Evolutionary conservation across 2,329 filamentous ascomycete species (phyloP), one percentile per base, ranked within the genome.

Genomic region (Aspergillus fumigatus): DNA sequence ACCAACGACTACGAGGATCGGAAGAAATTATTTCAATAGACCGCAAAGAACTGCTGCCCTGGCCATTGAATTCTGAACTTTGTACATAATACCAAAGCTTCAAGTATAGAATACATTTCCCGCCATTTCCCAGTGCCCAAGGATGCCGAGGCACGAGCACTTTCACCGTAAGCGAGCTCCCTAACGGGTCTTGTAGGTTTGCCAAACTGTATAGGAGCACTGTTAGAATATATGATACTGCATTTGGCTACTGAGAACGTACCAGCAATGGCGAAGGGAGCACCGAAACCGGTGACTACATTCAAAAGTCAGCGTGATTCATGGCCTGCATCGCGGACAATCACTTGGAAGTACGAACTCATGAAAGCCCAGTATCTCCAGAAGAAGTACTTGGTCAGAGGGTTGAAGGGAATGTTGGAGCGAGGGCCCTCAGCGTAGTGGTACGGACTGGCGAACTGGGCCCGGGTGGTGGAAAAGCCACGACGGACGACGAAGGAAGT

Each of bases 351-450:
- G 52, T 47, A 77, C 81, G 61, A 73, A 89, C 87, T 75, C 83
- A 87, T 87, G 81, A 89, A 94, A 62, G 74, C 74, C 88, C 91
- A 95, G 87, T 89, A 99, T 79, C 88, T 84, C 67, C 90, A 61
- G 65, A 81, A 84, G 76, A 99, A 99, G 80, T 83, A 89, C 80
- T 87, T 90, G 74, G 87, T 93, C 80, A 90, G 83, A 66, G 94
- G 89, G 84, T 99, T 96, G 87, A 99, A 99, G 66, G 94, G 94
- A 65, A 99, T 80, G 85, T 97, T 97, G 82, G 84, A 88, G 79
- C 91, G 89, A 72, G 93, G 90, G 65, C 93, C 94, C 82, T 97
- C 93, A 69, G 93, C 88, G 83, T 99, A 99, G 84, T 99, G 94
- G 88, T 96, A 97, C 63, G 92, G 92, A 75, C 90, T 95, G 70